Evolutionary conservation across 2,329 filamentous ascomycete genomes (phyloP).

Genomic region (Hypoxylon sp.): DNA sequence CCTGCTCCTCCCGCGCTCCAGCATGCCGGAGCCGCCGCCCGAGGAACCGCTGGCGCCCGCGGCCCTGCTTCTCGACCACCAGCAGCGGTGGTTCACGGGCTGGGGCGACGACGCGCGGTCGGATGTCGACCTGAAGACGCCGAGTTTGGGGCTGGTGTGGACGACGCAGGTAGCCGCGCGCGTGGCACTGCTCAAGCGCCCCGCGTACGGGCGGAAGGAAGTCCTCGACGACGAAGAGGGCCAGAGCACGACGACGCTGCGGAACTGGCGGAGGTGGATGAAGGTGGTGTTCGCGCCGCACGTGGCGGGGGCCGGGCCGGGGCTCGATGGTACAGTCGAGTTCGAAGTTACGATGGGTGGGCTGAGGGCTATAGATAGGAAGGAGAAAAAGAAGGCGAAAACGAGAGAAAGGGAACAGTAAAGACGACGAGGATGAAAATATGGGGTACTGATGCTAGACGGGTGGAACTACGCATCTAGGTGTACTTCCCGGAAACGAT

Average conservation of each 20-base stretch:
- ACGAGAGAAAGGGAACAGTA: conserved; percentile 18
- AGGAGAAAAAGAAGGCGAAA: conserved; percentile 39
- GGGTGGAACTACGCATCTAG: not conserved
- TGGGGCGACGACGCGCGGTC: conserved; percentile 80
- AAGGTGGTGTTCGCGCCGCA: conserved; percentile 93
- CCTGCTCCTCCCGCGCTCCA: conserved; percentile 50
- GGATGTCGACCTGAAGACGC: conserved; percentile 75
- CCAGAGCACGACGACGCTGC: conserved; percentile 53
- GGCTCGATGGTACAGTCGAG: conserved; percentile 67
- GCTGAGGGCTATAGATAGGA: conserved; percentile 54
- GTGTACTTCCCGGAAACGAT: not conserved
- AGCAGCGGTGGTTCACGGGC: conserved; percentile 94
- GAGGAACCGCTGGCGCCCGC: conserved; percentile 54
- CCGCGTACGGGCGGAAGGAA: conserved; percentile 60
- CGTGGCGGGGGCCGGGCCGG: conserved; percentile 64
- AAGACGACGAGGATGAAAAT: conserved; percentile 3
- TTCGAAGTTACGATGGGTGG: conserved; percentile 82
- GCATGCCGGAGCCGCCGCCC: conserved; percentile 50
- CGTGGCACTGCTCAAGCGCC: conserved; percentile 81
- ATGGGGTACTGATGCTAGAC: not conserved
- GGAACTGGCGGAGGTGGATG: conserved; percentile 77
- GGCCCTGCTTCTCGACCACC: conserved; percentile 82
- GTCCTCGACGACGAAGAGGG: conserved; percentile 51
- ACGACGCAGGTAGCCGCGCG: conserved; percentile 87
- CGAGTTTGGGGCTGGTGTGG: conserved; percentile 89